A percentile compares a stretch with the other conserved stretches of the same genome.
phyloP scores from a whole-genome alignment of 2,329 filamentous ascomycete genomes.

The Lachnellula subtilissima region DNA sequence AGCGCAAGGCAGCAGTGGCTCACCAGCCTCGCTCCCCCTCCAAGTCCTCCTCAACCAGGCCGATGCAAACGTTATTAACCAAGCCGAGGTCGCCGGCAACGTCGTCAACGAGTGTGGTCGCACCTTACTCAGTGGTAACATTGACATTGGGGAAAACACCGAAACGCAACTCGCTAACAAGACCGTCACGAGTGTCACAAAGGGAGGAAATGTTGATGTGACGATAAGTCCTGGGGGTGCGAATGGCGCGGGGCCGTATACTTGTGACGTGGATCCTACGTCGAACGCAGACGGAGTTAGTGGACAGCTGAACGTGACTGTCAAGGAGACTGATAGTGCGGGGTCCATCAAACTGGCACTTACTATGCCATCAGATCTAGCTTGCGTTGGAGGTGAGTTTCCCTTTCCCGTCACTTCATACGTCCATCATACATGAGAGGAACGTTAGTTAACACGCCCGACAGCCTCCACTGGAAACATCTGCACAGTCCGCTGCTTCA shows the following conservation, averaged over 20 bases:
- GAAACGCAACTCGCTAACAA: slow-evolving; percentile 44
- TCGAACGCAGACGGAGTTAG: slow-evolving; percentile 33
- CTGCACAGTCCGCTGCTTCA: slow-evolving; percentile 56
- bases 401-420: not conserved
- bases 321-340: slow-evolving; percentile 32
- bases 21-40: slow-evolving; percentile 6
- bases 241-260: slow-evolving; percentile 50
- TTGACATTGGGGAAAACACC: slow-evolving; percentile 54
- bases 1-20: slow-evolving; percentile 13
- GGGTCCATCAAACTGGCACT: slow-evolving; percentile 54
- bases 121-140: slow-evolving; percentile 55
- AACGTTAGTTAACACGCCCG: not conserved
- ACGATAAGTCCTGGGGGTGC: slow-evolving; percentile 51
- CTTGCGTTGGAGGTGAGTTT: slow-evolving; percentile 46
- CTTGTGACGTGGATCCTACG: slow-evolving; percentile 48
- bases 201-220: slow-evolving; percentile 42
- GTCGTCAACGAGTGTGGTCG: slow-evolving; percentile 58
- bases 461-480: slow-evolving; percentile 51
- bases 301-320: slow-evolving; percentile 1
- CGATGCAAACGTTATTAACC: slow-evolving; percentile 52
- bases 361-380: slow-evolving; percentile 44
- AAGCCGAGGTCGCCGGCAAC: slow-evolving; percentile 48
- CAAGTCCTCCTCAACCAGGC: slow-evolving; percentile 3
- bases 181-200: slow-evolving; percentile 45
- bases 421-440: not conserved